These are phyloP conservation scores for Mallotus repandus DNA, from an alignment of 441 rosid species.

Conservation along the genomic window DNA sequence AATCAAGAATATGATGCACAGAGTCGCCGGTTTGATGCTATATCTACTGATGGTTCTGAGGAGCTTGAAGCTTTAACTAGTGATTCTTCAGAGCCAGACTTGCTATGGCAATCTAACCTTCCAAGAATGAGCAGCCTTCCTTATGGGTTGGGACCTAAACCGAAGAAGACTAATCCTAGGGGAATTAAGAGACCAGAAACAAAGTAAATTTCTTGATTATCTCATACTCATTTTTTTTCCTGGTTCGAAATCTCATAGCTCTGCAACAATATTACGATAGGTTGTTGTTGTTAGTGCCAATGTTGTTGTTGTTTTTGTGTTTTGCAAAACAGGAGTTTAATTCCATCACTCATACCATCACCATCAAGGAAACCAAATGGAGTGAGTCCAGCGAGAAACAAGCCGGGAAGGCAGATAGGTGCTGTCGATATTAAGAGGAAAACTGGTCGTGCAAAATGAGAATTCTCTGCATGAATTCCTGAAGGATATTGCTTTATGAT, in stretches of 20 bases:
- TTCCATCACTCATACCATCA: slow-evolving; percentile 74
- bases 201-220: slow-evolving; percentile 40
- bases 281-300: background rate
- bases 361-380: slow-evolving; percentile 55
- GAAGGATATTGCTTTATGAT: slow-evolving; percentile 19
- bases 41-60: slow-evolving; percentile 52
- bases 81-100: slow-evolving; percentile 87
- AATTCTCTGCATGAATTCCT: slow-evolving; percentile 1
- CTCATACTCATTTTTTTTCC: background rate
- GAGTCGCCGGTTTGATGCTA: slow-evolving; percentile 35
- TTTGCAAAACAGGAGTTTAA: slow-evolving; percentile 48
- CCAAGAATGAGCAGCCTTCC: slow-evolving; percentile 47
- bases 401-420: slow-evolving; percentile 33
- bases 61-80: slow-evolving; percentile 87
- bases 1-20: slow-evolving; percentile 47
- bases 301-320: background rate
- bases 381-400: slow-evolving; percentile 32
- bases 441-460: slow-evolving; percentile 51
- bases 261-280: no score
- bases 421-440: slow-evolving; percentile 53
- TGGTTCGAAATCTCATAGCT: background rate
- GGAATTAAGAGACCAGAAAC: slow-evolving; percentile 46
- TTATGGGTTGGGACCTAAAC: slow-evolving; percentile 34
- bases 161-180: slow-evolving; percentile 51
- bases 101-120: slow-evolving; percentile 73